A percentile compares a stretch with the other conserved stretches of the same genome.
Conservation (phyloP, 441 rosid species). For the Melastoma candidum region DNA sequence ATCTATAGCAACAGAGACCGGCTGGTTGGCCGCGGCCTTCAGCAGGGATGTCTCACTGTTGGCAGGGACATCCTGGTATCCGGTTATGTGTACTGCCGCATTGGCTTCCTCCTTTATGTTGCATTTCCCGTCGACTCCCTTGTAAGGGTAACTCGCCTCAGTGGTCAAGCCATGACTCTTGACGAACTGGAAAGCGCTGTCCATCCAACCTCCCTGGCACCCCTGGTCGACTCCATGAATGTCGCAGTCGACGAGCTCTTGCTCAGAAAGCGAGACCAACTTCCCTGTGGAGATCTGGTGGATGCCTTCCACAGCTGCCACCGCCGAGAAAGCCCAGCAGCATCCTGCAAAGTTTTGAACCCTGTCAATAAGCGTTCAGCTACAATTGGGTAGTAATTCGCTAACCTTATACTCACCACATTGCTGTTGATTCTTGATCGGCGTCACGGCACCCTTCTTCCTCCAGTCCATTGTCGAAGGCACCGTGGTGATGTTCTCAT, state of each 20-base stretch:
- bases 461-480: conserved; percentile 21
- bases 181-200: conserved; percentile 14
- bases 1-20: conserved; percentile 17
- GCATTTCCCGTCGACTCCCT: conserved; percentile 14
- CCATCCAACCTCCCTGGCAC: conserved; percentile 24
- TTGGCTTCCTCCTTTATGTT: neutral
- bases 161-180: conserved; percentile 13
- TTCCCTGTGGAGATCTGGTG: conserved; percentile 13
- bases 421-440: conserved; percentile 17
- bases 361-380: neutral
- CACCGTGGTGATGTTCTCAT: conserved; percentile 16
- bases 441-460: conserved; percentile 15
- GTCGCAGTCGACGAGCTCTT: conserved; percentile 23
- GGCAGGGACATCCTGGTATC: conserved; percentile 15
- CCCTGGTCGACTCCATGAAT: conserved; percentile 12
- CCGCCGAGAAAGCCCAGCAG: conserved; percentile 28
- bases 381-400: neutral
- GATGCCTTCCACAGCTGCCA: conserved; percentile 22
- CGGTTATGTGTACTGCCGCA: conserved; percentile 7
- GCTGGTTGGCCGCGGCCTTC: conserved; percentile 17
- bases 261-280: conserved; percentile 17
- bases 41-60: conserved; percentile 9
- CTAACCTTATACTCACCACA: conserved; percentile 15
- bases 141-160: conserved; percentile 13
- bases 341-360: conserved; percentile 11